These are phyloP conservation scores for Dysphania ambrosioides DNA, from an alignment of 148 eudicot species.

Conservation along the genomic window DNA sequence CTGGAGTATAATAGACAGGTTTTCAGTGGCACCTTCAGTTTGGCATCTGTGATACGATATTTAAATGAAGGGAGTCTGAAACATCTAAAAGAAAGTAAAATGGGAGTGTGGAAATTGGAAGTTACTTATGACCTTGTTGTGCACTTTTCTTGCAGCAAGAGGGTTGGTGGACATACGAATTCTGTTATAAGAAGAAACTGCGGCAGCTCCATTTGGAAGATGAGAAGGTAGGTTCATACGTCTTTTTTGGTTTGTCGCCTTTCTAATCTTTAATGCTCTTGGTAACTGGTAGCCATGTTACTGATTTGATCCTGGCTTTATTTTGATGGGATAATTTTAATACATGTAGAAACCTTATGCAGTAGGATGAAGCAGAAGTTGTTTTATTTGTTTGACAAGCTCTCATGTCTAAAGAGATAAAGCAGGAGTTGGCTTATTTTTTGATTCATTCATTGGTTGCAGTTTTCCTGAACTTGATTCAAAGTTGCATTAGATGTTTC, in stretches of 20 bases:
- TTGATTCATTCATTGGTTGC: background rate
- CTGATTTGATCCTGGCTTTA: background rate
- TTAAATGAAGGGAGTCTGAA: no score
- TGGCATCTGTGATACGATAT: no score
- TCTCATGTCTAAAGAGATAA: background rate
- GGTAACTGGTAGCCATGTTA: background rate
- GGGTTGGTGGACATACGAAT: slow-evolving; percentile 96
- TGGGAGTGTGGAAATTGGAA: slow-evolving; percentile 15
- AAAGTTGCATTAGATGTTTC: background rate
- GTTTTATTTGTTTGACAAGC: no score
- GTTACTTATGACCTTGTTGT: slow-evolving; percentile 2
- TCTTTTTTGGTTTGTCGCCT: slow-evolving; percentile 2
- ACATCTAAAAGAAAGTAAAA: no score
- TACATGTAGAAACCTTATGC: no score
- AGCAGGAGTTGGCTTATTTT: background rate
- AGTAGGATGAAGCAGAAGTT: background rate
- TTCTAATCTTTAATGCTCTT: background rate
- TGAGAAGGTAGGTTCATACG: slow-evolving; percentile 51
- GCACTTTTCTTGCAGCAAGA: slow-evolving; percentile 72
- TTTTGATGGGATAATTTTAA: background rate
- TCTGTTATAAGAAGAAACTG: slow-evolving; percentile 63
- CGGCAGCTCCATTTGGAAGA: slow-evolving; percentile 89
- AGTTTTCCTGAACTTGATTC: background rate
- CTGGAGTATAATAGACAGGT: no score
- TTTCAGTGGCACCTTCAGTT: no score